Conservation (phyloP, 108 stramenopile species). For the Heterococcus sp. region DNA sequence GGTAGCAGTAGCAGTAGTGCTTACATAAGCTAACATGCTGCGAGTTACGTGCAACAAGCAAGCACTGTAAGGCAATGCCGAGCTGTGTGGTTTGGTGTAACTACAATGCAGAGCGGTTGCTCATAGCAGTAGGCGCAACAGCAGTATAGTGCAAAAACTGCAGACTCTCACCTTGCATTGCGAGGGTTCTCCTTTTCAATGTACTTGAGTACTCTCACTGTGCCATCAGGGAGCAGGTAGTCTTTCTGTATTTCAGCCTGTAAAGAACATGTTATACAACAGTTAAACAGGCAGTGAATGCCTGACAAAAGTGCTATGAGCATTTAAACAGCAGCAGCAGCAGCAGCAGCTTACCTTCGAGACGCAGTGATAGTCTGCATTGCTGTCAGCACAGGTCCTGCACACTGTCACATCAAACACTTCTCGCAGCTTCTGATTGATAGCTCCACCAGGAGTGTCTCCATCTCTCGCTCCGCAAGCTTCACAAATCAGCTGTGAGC, state of each 20-base stretch:
- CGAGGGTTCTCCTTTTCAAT: neutral
- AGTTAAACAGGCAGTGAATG: too few species aligned
- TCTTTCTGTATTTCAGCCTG: neutral
- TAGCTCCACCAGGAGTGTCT: neutral
- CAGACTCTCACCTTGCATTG: neutral
- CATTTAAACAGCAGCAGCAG: too few species aligned
- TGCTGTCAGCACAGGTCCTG: neutral
- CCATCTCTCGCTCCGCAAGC: neutral
- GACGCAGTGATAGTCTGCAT: neutral
- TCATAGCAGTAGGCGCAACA: too few species aligned
- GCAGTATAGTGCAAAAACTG: too few species aligned
- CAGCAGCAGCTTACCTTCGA: neutral
- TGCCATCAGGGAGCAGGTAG: neutral
- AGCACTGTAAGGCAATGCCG: too few species aligned
- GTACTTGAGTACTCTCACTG: neutral
- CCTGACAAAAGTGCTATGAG: too few species aligned
- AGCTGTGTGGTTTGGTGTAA: too few species aligned
- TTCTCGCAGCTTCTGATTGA: neutral
- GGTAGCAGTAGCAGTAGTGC: too few species aligned
- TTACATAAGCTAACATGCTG: too few species aligned
- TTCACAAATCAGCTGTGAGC: neutral
- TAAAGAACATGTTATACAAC: too few species aligned
- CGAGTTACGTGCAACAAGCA: too few species aligned
- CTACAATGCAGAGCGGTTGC: too few species aligned
- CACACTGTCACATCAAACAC: neutral